phyloP scores from a whole-genome alignment of 169 alveolate species.

The Eimeria brunetti region DNA sequence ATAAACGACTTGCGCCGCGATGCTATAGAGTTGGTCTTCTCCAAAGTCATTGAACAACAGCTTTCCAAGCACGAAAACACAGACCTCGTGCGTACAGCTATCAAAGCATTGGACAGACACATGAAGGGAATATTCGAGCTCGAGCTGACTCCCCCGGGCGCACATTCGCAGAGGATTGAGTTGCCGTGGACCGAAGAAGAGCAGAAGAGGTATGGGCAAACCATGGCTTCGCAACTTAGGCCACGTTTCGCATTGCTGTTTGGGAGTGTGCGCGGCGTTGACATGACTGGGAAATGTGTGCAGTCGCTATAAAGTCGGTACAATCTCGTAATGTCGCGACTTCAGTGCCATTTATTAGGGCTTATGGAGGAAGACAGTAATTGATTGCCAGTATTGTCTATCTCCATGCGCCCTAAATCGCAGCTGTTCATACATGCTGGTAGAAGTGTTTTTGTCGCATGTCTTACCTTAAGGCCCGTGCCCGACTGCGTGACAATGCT shows the following conservation, averaged over 20 bases:
- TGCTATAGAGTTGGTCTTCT: conserved; percentile 56
- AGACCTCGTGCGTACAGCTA: conserved; percentile 40
- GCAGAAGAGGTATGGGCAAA: conserved; percentile 42
- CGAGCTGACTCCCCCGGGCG: not conserved
- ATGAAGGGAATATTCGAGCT: conserved; percentile 34
- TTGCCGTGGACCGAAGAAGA: conserved; percentile 69
- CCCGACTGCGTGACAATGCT: no score
- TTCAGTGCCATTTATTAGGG: not conserved
- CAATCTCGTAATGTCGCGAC: not conserved
- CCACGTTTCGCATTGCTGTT: not conserved
- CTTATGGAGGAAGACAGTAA: not conserved
- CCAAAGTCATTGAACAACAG: conserved; percentile 38
- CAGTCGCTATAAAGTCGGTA: not conserved
- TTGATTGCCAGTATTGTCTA: not conserved
- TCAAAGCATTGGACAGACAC: conserved; percentile 70
- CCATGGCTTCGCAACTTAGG: not conserved
- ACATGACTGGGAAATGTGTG: not conserved
- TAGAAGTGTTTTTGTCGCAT: not conserved
- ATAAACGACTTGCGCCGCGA: conserved; percentile 38
- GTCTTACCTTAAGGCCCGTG: not conserved
- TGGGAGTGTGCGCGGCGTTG: not conserved
- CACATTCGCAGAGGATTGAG: not conserved
- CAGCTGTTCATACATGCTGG: not conserved
- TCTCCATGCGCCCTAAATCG: not conserved
- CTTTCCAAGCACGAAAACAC: conserved; percentile 1